Conservation (phyloP, 495 filamentous ascomycete genomes). For the Podospora fimiseda region DNA sequence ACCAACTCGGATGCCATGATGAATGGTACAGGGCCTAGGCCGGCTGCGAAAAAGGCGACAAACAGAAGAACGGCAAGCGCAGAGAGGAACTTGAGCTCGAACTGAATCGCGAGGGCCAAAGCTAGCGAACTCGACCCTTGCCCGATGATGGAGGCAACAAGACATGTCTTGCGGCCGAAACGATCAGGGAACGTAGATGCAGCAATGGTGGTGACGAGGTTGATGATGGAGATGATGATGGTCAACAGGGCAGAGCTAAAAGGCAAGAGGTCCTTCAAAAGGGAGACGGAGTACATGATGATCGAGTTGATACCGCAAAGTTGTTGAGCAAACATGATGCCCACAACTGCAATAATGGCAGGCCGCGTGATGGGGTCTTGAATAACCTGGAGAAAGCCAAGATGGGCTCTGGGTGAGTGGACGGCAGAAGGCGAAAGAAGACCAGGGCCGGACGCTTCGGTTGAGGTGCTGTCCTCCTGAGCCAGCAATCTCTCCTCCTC, state of each 20-base stretch:
- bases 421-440: constrained; percentile 28
- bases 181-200: constrained; percentile 81
- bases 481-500: constrained; percentile 47
- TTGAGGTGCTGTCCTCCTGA: constrained; percentile 16
- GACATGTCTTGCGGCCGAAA: constrained; percentile 75
- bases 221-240: constrained; percentile 77
- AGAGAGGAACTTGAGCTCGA: constrained; percentile 61
- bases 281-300: constrained; percentile 94
- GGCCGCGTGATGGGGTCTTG: constrained; percentile 61
- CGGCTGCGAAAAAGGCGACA: constrained; percentile 83
- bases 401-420: constrained; percentile 32
- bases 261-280: constrained; percentile 70
- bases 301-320: constrained; percentile 92
- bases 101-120: constrained; percentile 69
- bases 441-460: constrained; percentile 37
- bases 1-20: constrained; percentile 88
- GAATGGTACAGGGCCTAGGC: constrained; percentile 89
- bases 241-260: constrained; percentile 72
- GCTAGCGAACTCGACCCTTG: constrained; percentile 72
- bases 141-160: constrained; percentile 71
- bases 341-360: constrained; percentile 77
- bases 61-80: constrained; percentile 77
- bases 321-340: constrained; percentile 90
- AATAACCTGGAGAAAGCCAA: constrained; percentile 64
- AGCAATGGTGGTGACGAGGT: constrained; percentile 71